Base-by-base conservation (phyloP, 495 filamentous ascomycete species). In the Penicillium flavigenum region DNA sequence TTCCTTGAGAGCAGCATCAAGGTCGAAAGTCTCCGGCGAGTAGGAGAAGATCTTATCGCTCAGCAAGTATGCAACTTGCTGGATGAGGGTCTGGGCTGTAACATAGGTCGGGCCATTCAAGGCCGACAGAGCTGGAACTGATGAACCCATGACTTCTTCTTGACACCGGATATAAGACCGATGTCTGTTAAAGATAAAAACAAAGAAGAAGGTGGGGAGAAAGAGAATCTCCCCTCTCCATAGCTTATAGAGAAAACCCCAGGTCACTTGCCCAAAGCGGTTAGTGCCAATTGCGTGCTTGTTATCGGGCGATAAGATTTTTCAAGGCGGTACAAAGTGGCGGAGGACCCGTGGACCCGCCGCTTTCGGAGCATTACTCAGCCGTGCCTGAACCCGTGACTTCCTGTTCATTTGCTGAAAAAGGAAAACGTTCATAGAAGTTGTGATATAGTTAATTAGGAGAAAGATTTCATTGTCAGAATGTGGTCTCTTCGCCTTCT, bases 21-120 rank as follows among this genome's bases (percentile, higher is more conserved):
- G 81, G 64, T 93, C 88, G 65, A 96, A 98, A 26, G 89, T 87
- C 63, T 96, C 88, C 9, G 92, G 91, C 16, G 95, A 97, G 76
- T 96, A 97, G 36, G 92, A 88, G 76, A 96, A 98, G 72, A 98
- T 84, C 77, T 94, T 95, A 78, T 97, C 91, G 56, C 91, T 96
- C 57, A 98, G 81, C 49, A 88, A 77, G 72, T 96, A 98, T 50
- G 94, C 88, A 56, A 96, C 91, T 74, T 98, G 94, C 76, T 98
- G 95, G 57, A 97, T 88, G 54, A 98, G 81, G 20, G 88, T 84
- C 74, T 98, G 95, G 44, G 91, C 86, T 32, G 92, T 96, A 41
- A 89, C 79, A 80, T 98, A 98, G 38, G 89, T 92, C 50, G 91
- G 90, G 44, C 94, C 95, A 47, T 80, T 84, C 71, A 98, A 87